These are phyloP conservation scores for Calvatia gigantea DNA, from an alignment of 768 basidiomycete species.

Conservation along the genomic window DNA sequence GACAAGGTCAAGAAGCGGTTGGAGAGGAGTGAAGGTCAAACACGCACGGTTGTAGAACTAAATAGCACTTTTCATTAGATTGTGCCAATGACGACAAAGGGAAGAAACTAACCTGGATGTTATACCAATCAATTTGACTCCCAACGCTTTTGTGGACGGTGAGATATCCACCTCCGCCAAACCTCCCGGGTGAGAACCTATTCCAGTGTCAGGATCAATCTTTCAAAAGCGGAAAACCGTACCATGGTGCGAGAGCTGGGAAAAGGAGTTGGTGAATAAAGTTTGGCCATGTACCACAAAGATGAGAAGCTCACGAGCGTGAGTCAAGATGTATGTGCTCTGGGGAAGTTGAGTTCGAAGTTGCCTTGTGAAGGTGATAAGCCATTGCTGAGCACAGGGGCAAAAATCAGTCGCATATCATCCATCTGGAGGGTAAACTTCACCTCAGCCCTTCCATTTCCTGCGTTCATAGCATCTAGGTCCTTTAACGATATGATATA, in stretches of 20 bases:
- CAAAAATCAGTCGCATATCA: neutral
- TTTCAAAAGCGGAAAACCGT: conserved; percentile 1
- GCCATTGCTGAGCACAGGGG: conserved; percentile 35
- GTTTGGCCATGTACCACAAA: neutral
- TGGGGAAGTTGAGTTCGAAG: conserved; percentile 46
- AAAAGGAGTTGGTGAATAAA: neutral
- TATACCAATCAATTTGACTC: conserved; percentile 62
- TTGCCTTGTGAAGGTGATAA: conserved; percentile 49
- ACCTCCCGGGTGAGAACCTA: conserved; percentile 41
- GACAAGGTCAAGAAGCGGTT: neutral
- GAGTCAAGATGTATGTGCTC: conserved; percentile 48
- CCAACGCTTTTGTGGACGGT: conserved; percentile 53
- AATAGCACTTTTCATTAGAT: neutral
- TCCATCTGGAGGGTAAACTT: neutral
- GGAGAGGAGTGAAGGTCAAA: neutral
- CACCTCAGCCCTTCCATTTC: conserved; percentile 50
- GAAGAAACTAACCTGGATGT: conserved; percentile 38
- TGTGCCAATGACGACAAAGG: neutral
- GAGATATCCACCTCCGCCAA: conserved; percentile 51
- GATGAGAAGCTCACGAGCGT: conserved; percentile 42
- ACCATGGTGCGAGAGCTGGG: conserved; percentile 49
- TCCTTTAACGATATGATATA: conserved; percentile 35
- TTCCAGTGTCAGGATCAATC: neutral
- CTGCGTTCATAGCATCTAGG: conserved; percentile 54
- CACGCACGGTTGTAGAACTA: conserved; percentile 45